These are phyloP conservation scores for Aspergillus brunneoviolaceus DNA, from an alignment of 2,329 filamentous ascomycete species.

Conservation along the genomic window DNA sequence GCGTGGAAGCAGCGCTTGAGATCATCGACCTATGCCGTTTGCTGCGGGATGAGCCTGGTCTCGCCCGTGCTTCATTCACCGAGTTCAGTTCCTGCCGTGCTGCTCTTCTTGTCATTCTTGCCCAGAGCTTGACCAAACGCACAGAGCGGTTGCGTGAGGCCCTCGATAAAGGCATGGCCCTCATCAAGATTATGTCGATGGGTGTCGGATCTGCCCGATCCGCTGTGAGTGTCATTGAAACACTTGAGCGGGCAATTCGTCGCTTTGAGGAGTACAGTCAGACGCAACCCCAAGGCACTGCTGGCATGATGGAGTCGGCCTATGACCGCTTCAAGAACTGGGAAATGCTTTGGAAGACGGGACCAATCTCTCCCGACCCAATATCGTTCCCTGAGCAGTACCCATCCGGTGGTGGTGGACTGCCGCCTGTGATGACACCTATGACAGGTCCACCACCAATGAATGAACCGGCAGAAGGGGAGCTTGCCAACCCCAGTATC, in stretches of 20 bases:
- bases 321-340: slow-evolving; percentile 55
- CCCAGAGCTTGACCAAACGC: slow-evolving; percentile 41
- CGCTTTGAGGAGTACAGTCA: slow-evolving; percentile 48
- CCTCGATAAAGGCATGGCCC: slow-evolving; percentile 50
- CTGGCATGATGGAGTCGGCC: slow-evolving; percentile 46
- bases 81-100: slow-evolving; percentile 58
- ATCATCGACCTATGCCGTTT: slow-evolving; percentile 53
- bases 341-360: slow-evolving; percentile 52
- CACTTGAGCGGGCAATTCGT: slow-evolving; percentile 50
- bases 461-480: slow-evolving; percentile 22
- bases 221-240: slow-evolving; percentile 54
- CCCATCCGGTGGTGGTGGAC: slow-evolving; percentile 6
- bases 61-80: slow-evolving; percentile 56
- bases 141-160: slow-evolving; percentile 47
- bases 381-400: slow-evolving; percentile 27
- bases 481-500: slow-evolving; percentile 23
- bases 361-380: slow-evolving; percentile 36
- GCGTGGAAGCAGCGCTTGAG: slow-evolving; percentile 53
- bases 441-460: slow-evolving; percentile 19
- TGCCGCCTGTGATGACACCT: slow-evolving; percentile 22
- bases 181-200: slow-evolving; percentile 56
- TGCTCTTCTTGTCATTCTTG: slow-evolving; percentile 51
- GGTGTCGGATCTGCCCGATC: slow-evolving; percentile 55
- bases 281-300: slow-evolving; percentile 29
- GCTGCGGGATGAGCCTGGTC: slow-evolving; percentile 52